These are phyloP conservation scores for Malus hybrid DNA, from an alignment of 331 rosid species.

Conservation along the genomic window DNA sequence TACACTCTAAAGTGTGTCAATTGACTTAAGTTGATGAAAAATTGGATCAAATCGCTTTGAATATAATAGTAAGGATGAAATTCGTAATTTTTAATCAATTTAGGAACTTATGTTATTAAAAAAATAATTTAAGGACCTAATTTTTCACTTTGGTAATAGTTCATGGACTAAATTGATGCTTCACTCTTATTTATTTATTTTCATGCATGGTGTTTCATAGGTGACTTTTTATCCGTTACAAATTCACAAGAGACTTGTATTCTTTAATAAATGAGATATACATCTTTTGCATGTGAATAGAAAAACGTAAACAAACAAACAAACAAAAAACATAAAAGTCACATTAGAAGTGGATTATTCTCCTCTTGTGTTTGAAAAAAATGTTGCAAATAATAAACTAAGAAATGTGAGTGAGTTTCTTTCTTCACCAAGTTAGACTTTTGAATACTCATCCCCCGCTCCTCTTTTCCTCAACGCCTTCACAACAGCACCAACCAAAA, in stretches of 20 bases:
- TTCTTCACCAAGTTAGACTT: not conserved
- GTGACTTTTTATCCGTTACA: not conserved
- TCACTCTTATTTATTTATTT: not conserved
- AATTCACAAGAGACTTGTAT: not conserved
- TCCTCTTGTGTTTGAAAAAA: not conserved
- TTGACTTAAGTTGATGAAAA: no score
- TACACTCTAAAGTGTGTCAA: no score
- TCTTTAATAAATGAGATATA: not conserved
- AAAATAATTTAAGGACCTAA: no score
- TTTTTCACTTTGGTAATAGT: no score
- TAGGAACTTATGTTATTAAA: no score
- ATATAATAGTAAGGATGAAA: no score
- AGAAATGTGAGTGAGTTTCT: not conserved
- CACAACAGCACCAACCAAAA: not conserved
- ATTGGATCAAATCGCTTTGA: no score
- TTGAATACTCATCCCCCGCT: not conserved
- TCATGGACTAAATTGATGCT: no score
- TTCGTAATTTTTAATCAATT: no score
- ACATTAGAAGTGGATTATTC: not conserved
- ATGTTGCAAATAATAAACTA: not conserved
- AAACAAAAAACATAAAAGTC: not conserved
- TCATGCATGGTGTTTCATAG: not conserved
- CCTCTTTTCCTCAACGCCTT: not conserved
- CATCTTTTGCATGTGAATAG: no score
- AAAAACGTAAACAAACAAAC: no score